These are phyloP conservation scores for Lasiosphaeria ovina DNA, from an alignment of 495 filamentous ascomycete species.

Conservation along the genomic window DNA sequence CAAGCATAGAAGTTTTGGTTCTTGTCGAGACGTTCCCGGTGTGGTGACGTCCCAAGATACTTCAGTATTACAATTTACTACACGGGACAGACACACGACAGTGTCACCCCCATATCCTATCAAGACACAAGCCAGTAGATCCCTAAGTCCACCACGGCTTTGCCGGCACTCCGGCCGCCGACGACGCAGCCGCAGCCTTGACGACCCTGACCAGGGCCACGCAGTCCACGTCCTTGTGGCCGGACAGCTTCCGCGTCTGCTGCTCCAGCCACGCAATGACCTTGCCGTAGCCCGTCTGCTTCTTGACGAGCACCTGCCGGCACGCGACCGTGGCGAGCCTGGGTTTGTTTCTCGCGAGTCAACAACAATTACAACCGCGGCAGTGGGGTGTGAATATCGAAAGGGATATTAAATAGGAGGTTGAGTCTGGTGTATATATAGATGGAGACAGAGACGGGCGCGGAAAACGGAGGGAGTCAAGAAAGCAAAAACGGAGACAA, in stretches of 20 bases:
- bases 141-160: background rate
- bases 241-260: constrained; percentile 33
- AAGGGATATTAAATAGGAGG: no score
- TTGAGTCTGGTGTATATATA: no score
- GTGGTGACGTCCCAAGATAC: no score
- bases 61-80: no score
- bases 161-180: background rate
- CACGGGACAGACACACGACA: no score
- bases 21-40: no score
- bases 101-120: no score
- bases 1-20: no score
- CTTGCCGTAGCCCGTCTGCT: constrained; percentile 63
- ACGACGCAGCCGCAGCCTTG: background rate
- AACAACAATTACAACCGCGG: no score
- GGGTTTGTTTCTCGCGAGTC: background rate
- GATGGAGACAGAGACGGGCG: no score
- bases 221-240: constrained; percentile 18
- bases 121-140: background rate
- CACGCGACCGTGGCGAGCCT: constrained; percentile 68
- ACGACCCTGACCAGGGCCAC: constrained; percentile 13
- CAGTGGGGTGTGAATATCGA: no score
- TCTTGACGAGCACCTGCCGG: constrained; percentile 58
- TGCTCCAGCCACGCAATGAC: constrained; percentile 63
- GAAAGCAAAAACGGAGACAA: constrained; percentile 8
- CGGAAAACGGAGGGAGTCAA: background rate